These are phyloP conservation scores for Boletus huronensis DNA, from an alignment of 768 basidiomycete species.

Conservation along the genomic window DNA sequence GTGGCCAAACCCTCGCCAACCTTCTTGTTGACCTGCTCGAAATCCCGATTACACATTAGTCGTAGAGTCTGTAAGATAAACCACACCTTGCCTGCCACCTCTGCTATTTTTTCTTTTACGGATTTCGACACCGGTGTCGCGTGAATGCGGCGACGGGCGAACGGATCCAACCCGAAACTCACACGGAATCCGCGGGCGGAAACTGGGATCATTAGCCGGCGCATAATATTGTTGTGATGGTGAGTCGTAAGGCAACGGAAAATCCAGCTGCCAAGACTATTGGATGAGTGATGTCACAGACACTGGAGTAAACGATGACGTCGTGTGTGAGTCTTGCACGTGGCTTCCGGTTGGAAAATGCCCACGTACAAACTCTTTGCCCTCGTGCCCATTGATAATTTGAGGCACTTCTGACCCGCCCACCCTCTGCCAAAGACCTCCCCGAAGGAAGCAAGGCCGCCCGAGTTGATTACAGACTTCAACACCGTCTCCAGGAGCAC, in stretches of 20 bases:
- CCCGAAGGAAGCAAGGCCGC: background rate
- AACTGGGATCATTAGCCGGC: background rate
- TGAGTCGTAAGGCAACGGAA: background rate
- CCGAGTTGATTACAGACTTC: background rate
- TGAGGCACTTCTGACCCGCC: too few relatives aligned
- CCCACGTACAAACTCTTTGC: too few relatives aligned
- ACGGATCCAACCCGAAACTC: background rate
- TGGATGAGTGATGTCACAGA: conserved; percentile 3
- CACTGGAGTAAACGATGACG: background rate
- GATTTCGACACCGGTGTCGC: conserved; percentile 31
- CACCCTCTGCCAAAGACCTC: background rate
- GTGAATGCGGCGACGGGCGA: conserved; percentile 27
- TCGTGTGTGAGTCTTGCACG: background rate
- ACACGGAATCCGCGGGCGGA: background rate
- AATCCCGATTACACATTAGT: background rate
- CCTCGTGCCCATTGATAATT: too few relatives aligned
- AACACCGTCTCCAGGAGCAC: background rate
- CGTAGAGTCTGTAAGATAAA: background rate
- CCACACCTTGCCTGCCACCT: conserved; percentile 37
- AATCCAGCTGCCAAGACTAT: background rate
- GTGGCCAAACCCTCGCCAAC: conserved; percentile 39
- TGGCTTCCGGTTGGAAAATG: too few relatives aligned
- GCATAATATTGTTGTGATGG: conserved; percentile 1
- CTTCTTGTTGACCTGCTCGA: conserved; percentile 37
- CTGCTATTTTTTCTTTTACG: conserved; percentile 38